Base-by-base conservation (phyloP, 2,329 filamentous ascomycete species). In the Bisporella sp. region DNA sequence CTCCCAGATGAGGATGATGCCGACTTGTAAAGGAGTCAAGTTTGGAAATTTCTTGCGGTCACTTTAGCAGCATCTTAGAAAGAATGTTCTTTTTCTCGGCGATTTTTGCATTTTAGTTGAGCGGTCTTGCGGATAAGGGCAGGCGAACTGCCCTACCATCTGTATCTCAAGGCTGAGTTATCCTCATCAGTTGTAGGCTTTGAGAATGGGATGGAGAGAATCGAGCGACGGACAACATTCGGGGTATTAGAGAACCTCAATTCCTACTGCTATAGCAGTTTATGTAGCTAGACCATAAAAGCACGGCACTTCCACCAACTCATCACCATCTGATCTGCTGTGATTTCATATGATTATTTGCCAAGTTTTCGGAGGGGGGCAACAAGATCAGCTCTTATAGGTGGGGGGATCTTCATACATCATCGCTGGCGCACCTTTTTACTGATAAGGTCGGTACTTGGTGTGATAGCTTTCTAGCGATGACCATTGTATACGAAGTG, bases 1-100 rank as follows among this genome's bases (percentile, higher is more conserved):
- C 88, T 99, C 65, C 93, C 93, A 61, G 91, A 90, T 67, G 93
- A 97, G 81, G 88, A 95, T 53, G 92, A 96, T 63, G 83, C 89
- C 60, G 80, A 84, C 54, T 55, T 68, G 57, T 68, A 67, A 55
- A 59, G 37, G 48, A 46, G 50, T 47, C 44, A 32, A 53, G 37
- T 49, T 11, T 37, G 41, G 54, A 52, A n/a, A n/a, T n/a, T 37
- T 45, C 47, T 51, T 53, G 52, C 56, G 49, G 49, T 56, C 50
- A 51, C 49, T 54, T 55, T 57, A 58, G 57, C 55, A 63, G 59
- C 58, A 64, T 65, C 59, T 59, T 66, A 66, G 64, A 21, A 21
- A 21, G 21, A 66, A 54, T 54, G 59, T 62, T 60, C 53, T 58
- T 59, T 53, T 52, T 61, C 61, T 59, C 57, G 59, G 61, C 58